phyloP scores from a whole-genome alignment of 208 protist genomes.

The Acanthamoeba divionensis region DNA sequence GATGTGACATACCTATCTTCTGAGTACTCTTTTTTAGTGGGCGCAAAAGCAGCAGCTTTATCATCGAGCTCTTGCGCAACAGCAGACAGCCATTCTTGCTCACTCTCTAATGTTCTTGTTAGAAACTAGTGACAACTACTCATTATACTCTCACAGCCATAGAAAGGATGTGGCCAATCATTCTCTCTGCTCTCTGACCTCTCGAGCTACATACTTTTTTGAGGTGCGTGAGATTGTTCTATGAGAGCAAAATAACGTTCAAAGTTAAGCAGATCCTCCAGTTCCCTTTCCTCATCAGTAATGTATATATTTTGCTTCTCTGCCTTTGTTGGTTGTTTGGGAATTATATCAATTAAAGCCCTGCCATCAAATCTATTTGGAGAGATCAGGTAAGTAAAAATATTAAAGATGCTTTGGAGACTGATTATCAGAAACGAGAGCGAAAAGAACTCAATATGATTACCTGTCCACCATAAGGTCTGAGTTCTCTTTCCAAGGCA shows the following conservation, averaged over 20 bases:
- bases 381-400: background rate
- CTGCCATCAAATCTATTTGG: conserved; percentile 4
- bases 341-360: conserved; percentile 32
- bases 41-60: no score
- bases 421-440: no score
- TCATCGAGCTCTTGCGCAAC: no score
- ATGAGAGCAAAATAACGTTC: conserved; percentile 6
- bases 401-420: background rate
- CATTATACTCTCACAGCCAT: no score
- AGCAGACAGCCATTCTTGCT: no score
- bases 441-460: no score
- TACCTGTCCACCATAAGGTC: conserved; percentile 42
- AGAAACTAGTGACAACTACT: no score
- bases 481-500: conserved; percentile 40
- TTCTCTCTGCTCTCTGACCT: no score
- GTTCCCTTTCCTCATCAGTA: background rate
- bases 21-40: no score
- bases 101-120: no score
- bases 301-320: background rate
- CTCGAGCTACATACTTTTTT: background rate
- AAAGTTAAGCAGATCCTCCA: conserved; percentile 10
- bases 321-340: background rate
- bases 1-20: no score
- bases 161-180: no score
- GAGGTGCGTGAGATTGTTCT: background rate